Percentiles rank a stretch among this genome's conserved stretches.
These are phyloP conservation scores for Gracilaria vermiculophylla DNA, from an alignment of 23 red algal species.

Conservation along the genomic window DNA sequence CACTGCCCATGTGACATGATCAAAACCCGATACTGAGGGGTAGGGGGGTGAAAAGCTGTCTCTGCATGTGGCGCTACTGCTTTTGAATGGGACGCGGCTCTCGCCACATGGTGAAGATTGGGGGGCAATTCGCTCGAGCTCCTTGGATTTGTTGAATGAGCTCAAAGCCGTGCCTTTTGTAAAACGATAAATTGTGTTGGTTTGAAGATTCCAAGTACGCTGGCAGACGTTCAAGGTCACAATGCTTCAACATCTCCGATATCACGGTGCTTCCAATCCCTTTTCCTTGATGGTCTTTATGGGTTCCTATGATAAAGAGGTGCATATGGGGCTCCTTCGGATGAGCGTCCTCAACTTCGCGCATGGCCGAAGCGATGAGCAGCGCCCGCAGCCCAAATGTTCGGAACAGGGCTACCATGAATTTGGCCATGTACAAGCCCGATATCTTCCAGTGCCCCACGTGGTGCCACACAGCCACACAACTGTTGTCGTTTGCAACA, in stretches of 20 bases:
- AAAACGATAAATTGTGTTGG: neutral
- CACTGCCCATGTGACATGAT: no score
- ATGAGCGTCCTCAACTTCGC: neutral
- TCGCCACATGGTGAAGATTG: slow-evolving; percentile 1
- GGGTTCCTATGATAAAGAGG: neutral
- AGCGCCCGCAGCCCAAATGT: neutral
- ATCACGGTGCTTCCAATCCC: neutral
- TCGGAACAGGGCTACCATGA: neutral
- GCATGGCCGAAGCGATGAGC: neutral
- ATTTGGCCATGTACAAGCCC: neutral
- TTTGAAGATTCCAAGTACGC: neutral
- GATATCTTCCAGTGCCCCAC: neutral
- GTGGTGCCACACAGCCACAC: neutral
- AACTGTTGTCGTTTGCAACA: neutral
- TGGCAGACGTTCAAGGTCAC: neutral
- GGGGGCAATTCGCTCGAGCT: neutral
- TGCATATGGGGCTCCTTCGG: slow-evolving; percentile 10
- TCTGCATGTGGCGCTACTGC: neutral
- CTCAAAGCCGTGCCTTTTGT: neutral
- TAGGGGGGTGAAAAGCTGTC: neutral
- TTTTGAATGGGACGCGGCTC: slow-evolving; percentile 1
- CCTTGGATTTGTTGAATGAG: neutral
- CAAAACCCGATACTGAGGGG: no score
- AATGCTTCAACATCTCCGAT: neutral
- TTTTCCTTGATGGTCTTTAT: slow-evolving; percentile 12